Evolutionary conservation across 164 flowering plant species (phyloP).

Genomic region (Vitis labrusca): DNA sequence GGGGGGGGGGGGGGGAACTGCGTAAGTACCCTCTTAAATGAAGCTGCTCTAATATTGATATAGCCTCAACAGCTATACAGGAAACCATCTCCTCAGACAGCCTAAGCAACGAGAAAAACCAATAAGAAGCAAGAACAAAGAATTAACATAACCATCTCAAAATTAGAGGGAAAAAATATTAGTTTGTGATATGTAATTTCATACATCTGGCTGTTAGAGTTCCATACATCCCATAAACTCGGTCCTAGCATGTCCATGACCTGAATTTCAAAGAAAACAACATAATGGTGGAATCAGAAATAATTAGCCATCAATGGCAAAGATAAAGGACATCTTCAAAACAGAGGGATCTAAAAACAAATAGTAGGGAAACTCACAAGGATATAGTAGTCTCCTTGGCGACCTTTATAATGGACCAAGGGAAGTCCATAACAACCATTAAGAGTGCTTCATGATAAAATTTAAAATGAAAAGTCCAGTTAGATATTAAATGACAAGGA

Average conservation of each 20-base stretch:
- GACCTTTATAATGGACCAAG: conserved; percentile 53
- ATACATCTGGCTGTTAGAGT: conserved; percentile 42
- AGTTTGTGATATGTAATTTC: neutral
- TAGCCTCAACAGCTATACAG: conserved; percentile 61
- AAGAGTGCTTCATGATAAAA: conserved; percentile 32
- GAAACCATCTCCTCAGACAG: conserved; percentile 57
- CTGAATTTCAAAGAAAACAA: conserved; percentile 15
- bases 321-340: neutral
- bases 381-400: conserved; percentile 54
- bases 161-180: neutral
- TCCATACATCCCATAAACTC: conserved; percentile 68
- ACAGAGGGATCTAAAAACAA: neutral
- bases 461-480: conserved; percentile 5
- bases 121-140: conserved; percentile 1
- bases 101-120: conserved; percentile 21
- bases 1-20: neutral
- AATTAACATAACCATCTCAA: neutral
- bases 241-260: conserved; percentile 71
- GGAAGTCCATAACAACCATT: conserved; percentile 63
- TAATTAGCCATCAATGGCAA: neutral
- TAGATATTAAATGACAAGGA: neutral
- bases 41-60: conserved; percentile 57
- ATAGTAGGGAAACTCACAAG: conserved; percentile 29
- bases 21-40: conserved; percentile 47
- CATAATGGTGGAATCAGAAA: neutral